Conservation (phyloP, 1,284 basidiomycete species). For the Ustilago hordei region DNA sequence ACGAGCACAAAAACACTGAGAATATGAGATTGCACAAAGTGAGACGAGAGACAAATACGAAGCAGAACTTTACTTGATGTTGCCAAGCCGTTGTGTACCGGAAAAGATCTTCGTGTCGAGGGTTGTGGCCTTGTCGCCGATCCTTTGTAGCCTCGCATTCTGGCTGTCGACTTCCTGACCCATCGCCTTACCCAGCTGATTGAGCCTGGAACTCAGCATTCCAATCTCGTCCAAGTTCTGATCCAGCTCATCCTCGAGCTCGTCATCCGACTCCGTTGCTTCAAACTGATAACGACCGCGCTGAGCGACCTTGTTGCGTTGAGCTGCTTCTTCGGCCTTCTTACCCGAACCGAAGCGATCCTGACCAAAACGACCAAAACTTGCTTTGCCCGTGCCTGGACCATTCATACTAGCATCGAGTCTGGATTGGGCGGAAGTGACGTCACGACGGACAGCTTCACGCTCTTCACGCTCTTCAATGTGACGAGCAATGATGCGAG, state of each 20-base stretch:
- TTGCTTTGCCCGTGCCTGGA: constrained; percentile 52
- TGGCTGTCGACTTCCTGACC: constrained; percentile 72
- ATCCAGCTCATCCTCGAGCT: constrained; percentile 82
- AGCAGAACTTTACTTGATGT: constrained; percentile 50
- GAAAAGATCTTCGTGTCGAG: constrained; percentile 67
- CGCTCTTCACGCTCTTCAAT: constrained; percentile 88
- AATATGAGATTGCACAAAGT: background rate
- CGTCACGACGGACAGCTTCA: constrained; percentile 72
- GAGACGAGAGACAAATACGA: background rate
- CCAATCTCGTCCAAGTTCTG: constrained; percentile 90
- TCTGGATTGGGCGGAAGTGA: constrained; percentile 86
- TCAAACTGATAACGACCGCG: constrained; percentile 92
- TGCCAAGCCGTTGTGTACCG: constrained; percentile 63
- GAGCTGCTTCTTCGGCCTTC: constrained; percentile 33
- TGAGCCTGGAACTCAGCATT: constrained; percentile 83
- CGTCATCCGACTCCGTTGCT: constrained; percentile 93
- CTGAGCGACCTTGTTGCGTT: constrained; percentile 73
- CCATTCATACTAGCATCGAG: constrained; percentile 78
- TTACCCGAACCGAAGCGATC: constrained; percentile 54
- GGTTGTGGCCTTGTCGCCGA: constrained; percentile 64
- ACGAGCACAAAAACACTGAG: background rate
- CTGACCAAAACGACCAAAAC: constrained; percentile 55
- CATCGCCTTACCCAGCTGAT: constrained; percentile 85
- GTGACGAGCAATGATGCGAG: constrained; percentile 87
- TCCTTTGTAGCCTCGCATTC: constrained; percentile 62